phyloP scores from a whole-genome alignment of 352 stramenopile species.

The Phytophthora sansomeana region DNA sequence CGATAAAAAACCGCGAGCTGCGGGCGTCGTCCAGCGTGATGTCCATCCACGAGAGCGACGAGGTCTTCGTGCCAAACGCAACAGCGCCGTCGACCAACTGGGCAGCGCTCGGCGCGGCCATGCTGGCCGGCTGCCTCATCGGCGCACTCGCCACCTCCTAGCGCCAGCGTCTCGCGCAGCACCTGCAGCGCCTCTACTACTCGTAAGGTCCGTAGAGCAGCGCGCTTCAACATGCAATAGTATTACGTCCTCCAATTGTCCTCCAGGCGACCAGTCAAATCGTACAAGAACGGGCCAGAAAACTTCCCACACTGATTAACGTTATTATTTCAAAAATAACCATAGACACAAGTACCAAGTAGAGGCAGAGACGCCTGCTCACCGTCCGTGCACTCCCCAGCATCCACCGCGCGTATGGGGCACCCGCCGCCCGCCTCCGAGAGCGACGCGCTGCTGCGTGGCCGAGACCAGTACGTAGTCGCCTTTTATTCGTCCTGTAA shows the following conservation, averaged over 20 bases:
- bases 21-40: slow-evolving; percentile 21
- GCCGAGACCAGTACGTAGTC: slow-evolving; percentile 46
- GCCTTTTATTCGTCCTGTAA: background rate
- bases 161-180: slow-evolving; percentile 23
- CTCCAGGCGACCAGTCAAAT: too few species aligned
- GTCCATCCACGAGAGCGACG: slow-evolving; percentile 24
- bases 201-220: background rate
- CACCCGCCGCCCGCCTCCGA: slow-evolving; percentile 30
- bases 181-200: slow-evolving; percentile 18
- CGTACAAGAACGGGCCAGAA: too few species aligned
- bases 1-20: slow-evolving; percentile 28
- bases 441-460: slow-evolving; percentile 32
- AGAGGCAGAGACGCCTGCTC: too few species aligned
- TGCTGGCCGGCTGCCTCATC: slow-evolving; percentile 42
- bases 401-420: slow-evolving; percentile 22
- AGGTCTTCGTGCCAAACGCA: slow-evolving; percentile 7
- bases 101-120: slow-evolving; percentile 37
- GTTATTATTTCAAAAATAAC: too few species aligned
- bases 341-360: too few species aligned
- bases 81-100: slow-evolving; percentile 25
- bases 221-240: too few species aligned
- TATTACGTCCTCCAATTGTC: too few species aligned
- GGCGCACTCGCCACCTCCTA: slow-evolving; percentile 27
- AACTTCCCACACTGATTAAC: too few species aligned
- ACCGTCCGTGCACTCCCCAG: background rate